phyloP scores from a whole-genome alignment of 2,329 filamentous ascomycete species.

The Aquanectria penicillioides region DNA sequence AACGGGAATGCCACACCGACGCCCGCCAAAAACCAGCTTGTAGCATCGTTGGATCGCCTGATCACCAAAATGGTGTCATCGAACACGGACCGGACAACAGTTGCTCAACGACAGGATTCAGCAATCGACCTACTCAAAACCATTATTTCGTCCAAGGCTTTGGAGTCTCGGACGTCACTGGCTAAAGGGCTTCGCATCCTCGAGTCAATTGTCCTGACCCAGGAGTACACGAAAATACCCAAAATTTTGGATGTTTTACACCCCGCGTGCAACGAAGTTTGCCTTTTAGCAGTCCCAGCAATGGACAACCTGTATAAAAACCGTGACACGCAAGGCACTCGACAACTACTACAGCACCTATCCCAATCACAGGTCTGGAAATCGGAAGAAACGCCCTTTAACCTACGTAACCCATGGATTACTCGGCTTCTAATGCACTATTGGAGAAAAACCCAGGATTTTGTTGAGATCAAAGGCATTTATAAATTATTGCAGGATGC shows the following conservation, averaged over 20 bases:
- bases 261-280: constrained; percentile 36
- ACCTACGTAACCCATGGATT: constrained; percentile 31
- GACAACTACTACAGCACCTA: constrained; percentile 25
- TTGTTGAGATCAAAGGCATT: constrained; percentile 36
- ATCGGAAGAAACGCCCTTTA: constrained; percentile 4
- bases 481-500: constrained; percentile 42
- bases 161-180: constrained; percentile 23
- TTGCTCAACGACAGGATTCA: constrained; percentile 16
- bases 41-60: constrained; percentile 21
- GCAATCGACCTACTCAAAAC: constrained; percentile 31
- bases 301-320: constrained; percentile 32
- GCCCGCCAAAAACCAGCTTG: too few relatives aligned
- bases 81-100: background rate
- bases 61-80: constrained; percentile 23
- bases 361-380: constrained; percentile 15
- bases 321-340: constrained; percentile 27
- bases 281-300: constrained; percentile 34
- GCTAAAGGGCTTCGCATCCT: constrained; percentile 40
- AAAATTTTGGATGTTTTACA: constrained; percentile 34
- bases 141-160: constrained; percentile 24
- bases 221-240: constrained; percentile 30
- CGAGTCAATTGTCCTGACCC: constrained; percentile 25
- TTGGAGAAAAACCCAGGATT: constrained; percentile 39
- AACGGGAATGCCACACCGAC: background rate
- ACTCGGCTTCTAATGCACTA: constrained; percentile 38